Conservation (phyloP, 192 early-diverging fungal genomes). For the Helicostylum pulchrum region DNA sequence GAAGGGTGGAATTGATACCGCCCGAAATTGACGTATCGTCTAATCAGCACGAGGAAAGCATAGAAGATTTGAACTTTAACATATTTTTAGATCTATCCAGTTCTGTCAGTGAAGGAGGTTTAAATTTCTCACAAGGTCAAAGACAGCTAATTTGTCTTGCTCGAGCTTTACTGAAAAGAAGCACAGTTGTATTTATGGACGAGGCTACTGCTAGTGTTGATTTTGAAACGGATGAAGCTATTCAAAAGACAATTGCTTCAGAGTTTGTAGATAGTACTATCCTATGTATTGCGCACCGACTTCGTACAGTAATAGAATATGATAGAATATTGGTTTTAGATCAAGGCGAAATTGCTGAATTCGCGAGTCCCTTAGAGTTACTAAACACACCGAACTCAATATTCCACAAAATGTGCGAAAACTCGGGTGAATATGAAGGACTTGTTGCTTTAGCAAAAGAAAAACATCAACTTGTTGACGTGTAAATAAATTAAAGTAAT, state of each 20-base stretch:
- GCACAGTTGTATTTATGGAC: constrained; percentile 51
- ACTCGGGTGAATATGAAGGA: constrained; percentile 77
- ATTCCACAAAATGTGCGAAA: constrained; percentile 76
- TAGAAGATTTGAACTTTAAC: constrained; percentile 22
- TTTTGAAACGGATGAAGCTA: constrained; percentile 53
- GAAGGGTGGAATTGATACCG: constrained; percentile 59
- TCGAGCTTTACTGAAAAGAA: constrained; percentile 63
- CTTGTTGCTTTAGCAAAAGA: constrained; percentile 58
- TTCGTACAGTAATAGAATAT: constrained; percentile 59
- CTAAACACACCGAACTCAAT: constrained; percentile 57
- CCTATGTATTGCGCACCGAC: constrained; percentile 60
- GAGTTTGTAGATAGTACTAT: constrained; percentile 57
- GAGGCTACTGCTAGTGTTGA: constrained; percentile 54
- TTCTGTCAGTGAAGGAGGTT: constrained; percentile 76
- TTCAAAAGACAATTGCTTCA: constrained; percentile 55
- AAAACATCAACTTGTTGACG: constrained; percentile 25
- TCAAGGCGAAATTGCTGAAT: constrained; percentile 75
- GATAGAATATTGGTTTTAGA: constrained; percentile 80
- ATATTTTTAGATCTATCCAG: constrained; percentile 22
- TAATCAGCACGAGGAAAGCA: background rate
- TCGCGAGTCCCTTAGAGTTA: constrained; percentile 71
- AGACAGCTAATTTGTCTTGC: constrained; percentile 78
- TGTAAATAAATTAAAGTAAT: constrained; percentile 5
- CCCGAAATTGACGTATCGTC: constrained; percentile 16
- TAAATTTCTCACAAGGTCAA: constrained; percentile 79